Percentiles rank a stretch among this genome's conserved stretches.
Conservation (phyloP, 352 stramenopile species). For the Phytophthora quininea region DNA sequence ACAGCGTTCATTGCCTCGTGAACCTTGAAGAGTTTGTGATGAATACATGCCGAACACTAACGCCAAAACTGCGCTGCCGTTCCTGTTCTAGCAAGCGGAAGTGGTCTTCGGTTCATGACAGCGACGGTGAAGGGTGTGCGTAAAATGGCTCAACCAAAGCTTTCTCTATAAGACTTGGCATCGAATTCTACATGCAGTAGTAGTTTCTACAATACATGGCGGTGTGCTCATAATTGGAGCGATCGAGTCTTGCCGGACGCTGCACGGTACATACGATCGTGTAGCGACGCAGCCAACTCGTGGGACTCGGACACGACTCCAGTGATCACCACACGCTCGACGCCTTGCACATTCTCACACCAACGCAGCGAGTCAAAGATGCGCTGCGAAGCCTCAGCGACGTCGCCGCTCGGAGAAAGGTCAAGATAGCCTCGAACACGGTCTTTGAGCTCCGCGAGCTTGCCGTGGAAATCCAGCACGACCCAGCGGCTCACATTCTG, state of each 20-base stretch:
- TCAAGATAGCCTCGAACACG: slow-evolving; percentile 78
- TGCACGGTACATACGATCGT: slow-evolving; percentile 86
- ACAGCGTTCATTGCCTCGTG: too few species aligned
- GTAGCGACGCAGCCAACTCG: slow-evolving; percentile 76
- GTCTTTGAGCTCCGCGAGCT: slow-evolving; percentile 49
- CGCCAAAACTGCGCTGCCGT: too few species aligned
- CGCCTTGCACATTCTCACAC: slow-evolving; percentile 75
- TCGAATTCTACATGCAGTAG: slow-evolving; percentile 11
- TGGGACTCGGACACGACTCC: slow-evolving; percentile 59
- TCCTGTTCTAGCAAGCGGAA: too few species aligned
- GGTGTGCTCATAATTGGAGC: slow-evolving; percentile 41
- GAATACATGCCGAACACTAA: too few species aligned
- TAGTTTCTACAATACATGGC: slow-evolving; percentile 23
- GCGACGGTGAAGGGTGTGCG: too few species aligned
- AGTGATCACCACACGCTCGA: slow-evolving; percentile 74
- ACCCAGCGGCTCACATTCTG: slow-evolving; percentile 65
- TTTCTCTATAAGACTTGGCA: slow-evolving; percentile 19
- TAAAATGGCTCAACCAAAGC: not conserved
- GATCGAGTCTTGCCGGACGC: slow-evolving; percentile 73
- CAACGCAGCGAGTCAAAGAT: slow-evolving; percentile 89
- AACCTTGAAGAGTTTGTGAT: too few species aligned
- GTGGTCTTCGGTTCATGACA: too few species aligned
- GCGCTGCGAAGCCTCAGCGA: slow-evolving; percentile 69
- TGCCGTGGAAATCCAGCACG: slow-evolving; percentile 82
- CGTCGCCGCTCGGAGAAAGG: slow-evolving; percentile 70